These are phyloP conservation scores for Phlyctochytrium planicorne DNA, from an alignment of 192 early-diverging fungal genomes.

Conservation along the genomic window DNA sequence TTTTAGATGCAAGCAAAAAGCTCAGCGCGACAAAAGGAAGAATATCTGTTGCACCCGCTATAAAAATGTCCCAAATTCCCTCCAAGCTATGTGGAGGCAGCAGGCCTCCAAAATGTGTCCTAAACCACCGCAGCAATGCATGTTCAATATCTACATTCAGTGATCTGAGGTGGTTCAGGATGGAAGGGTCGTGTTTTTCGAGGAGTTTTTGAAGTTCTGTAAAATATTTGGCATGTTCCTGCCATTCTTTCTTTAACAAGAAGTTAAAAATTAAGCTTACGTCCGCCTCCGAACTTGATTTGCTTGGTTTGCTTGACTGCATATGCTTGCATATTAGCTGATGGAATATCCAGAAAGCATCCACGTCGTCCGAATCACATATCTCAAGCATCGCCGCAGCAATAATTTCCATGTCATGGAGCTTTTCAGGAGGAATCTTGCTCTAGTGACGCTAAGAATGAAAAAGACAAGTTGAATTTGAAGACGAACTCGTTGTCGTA, in stretches of 20 bases:
- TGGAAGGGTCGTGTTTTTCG: slow-evolving; percentile 13
- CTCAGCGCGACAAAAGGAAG: slow-evolving; percentile 37
- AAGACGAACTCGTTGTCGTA: background rate
- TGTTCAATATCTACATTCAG: slow-evolving; percentile 9
- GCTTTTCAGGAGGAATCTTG: background rate
- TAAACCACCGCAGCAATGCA: background rate
- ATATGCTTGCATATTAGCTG: too few relatives aligned
- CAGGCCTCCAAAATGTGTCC: slow-evolving; percentile 1
- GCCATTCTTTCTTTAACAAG: background rate
- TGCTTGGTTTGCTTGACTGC: slow-evolving; percentile 17
- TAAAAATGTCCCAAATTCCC: slow-evolving; percentile 47
- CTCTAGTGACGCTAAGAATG: too few relatives aligned
- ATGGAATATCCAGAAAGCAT: slow-evolving; percentile 42
- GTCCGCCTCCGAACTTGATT: too few relatives aligned
- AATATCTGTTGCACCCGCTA: slow-evolving; percentile 40
- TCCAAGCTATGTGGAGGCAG: slow-evolving; percentile 14
- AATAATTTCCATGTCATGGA: slow-evolving; percentile 3
- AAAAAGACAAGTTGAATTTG: background rate
- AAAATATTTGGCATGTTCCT: slow-evolving; percentile 13
- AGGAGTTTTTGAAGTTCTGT: slow-evolving; percentile 24
- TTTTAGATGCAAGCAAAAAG: slow-evolving; percentile 36
- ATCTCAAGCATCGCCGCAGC: slow-evolving; percentile 36
- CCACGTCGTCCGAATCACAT: slow-evolving; percentile 37
- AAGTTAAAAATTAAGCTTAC: too few relatives aligned
- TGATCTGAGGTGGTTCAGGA: slow-evolving; percentile 21